A percentile compares a stretch with the other conserved stretches of the same genome.
phyloP scores from a whole-genome alignment of 73 alveolate genomes.

The Paramecium bursaria region DNA sequence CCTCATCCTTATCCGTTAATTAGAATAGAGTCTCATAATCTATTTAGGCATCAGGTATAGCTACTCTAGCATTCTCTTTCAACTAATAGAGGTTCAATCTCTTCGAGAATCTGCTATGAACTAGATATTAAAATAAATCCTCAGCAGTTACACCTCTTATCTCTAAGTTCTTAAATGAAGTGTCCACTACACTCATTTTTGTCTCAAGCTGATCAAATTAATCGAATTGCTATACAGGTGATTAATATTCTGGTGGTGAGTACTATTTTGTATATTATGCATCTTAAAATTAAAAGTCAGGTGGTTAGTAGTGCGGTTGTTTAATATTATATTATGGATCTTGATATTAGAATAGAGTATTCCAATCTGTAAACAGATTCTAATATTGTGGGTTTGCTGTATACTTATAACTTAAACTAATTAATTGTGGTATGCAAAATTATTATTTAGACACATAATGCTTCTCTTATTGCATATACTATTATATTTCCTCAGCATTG shows the following conservation, averaged over 20 bases:
- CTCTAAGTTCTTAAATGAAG: constrained; percentile 12
- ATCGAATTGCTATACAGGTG: neutral
- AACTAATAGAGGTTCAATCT: constrained; percentile 38
- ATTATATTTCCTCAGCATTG: constrained; percentile 53
- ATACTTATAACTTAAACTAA: constrained; percentile 15
- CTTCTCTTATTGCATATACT: constrained; percentile 40
- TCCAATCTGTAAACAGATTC: constrained; percentile 53
- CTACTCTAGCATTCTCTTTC: constrained; percentile 10
- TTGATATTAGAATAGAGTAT: neutral
- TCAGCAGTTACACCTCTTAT: constrained; percentile 62
- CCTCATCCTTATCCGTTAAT: constrained; percentile 49
- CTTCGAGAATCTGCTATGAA: constrained; percentile 46
- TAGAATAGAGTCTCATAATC: constrained; percentile 26
- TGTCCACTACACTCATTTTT: neutral
- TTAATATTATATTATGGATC: neutral
- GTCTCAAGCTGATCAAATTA: too few relatives aligned
- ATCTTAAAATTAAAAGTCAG: too few relatives aligned
- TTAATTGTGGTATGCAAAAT: constrained; percentile 9
- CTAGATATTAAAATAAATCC: constrained; percentile 44
- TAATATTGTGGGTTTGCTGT: constrained; percentile 9
- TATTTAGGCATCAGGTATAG: constrained; percentile 45
- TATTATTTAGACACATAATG: constrained; percentile 47
- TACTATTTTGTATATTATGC: too few relatives aligned
- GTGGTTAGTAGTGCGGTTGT: neutral
- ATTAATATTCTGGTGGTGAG: neutral